phyloP scores from a whole-genome alignment of 129 eudicot species.

The Helianthus annuus region DNA sequence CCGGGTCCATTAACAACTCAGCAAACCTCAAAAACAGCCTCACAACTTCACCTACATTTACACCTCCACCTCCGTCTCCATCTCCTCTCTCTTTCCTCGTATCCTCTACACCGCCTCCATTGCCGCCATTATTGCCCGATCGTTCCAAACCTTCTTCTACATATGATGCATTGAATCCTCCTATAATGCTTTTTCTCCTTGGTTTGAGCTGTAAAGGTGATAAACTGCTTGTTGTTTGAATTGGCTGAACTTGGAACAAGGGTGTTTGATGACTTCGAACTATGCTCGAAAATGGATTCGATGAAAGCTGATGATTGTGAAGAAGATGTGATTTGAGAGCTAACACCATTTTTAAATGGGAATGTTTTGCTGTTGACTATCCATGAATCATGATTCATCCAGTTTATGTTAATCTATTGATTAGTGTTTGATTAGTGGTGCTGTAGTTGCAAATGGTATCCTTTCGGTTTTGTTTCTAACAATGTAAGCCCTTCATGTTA shows the following conservation, averaged over 20 bases:
- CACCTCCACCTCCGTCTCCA: conserved; percentile 26
- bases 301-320: conserved; percentile 8
- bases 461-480: neutral
- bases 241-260: neutral
- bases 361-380: neutral
- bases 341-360: conserved; percentile 1
- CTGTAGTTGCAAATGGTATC: neutral
- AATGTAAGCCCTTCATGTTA: neutral
- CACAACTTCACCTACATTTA: too few species aligned
- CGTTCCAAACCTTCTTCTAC: conserved; percentile 5
- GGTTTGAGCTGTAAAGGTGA: conserved; percentile 12
- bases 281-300: neutral
- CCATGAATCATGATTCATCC: too few species aligned
- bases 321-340: conserved; percentile 4
- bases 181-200: neutral
- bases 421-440: conserved; percentile 12
- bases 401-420: neutral
- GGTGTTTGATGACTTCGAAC: conserved; percentile 19
- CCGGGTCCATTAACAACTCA: conserved; percentile 61
- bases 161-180: conserved; percentile 1
- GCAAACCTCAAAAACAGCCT: too few species aligned
- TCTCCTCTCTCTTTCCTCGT: conserved; percentile 40
- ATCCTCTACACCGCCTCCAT: neutral
- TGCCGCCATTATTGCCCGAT: too few species aligned
- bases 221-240: conserved; percentile 10